Evolutionary conservation across 2,329 filamentous ascomycete species (phyloP).

Genomic region (Fonsecaea monophora): DNA sequence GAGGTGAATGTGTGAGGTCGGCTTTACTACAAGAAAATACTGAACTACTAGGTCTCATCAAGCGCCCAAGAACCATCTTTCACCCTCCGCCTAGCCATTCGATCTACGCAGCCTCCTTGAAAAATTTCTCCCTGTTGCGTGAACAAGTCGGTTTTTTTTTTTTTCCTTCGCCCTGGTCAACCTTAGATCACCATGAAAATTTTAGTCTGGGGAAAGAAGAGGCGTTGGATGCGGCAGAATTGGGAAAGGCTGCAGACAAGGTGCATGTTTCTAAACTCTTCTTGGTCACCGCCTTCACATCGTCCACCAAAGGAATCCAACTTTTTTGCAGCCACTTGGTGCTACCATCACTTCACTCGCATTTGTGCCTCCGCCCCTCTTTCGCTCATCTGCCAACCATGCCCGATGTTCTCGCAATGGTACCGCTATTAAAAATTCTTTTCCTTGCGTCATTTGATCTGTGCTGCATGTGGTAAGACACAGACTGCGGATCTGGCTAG

Average conservation of each 20-base stretch:
- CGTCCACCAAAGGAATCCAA: slow-evolving; percentile 8
- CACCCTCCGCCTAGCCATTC: neutral
- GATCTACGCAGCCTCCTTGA: slow-evolving; percentile 5
- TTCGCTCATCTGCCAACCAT: neutral
- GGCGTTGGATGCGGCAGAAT: slow-evolving; percentile 23
- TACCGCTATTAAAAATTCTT: neutral
- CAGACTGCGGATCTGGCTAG: neutral
- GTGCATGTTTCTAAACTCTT: slow-evolving; percentile 24
- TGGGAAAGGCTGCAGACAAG: slow-evolving; percentile 1
- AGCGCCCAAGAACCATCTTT: neutral
- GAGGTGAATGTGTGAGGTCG: neutral
- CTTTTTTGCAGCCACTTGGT: neutral
- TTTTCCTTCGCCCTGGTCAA: slow-evolving; percentile 8
- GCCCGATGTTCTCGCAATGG: neutral
- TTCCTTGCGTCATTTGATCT: slow-evolving; percentile 10
- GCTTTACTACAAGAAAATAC: neutral
- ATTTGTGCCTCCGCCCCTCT: neutral
- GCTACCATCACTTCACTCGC: neutral
- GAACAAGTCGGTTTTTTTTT: slow-evolving; percentile 21
- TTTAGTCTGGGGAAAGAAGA: slow-evolving; percentile 28
- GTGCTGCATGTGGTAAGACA: neutral
- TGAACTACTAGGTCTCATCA: neutral
- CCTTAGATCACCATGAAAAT: slow-evolving; percentile 21
- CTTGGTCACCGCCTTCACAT: slow-evolving; percentile 20
- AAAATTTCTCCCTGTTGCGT: slow-evolving; percentile 18